A percentile compares a stretch with the other conserved stretches of the same genome.
Conservation (phyloP, 108 stramenopile genomes). For the Tribonema minus region DNA sequence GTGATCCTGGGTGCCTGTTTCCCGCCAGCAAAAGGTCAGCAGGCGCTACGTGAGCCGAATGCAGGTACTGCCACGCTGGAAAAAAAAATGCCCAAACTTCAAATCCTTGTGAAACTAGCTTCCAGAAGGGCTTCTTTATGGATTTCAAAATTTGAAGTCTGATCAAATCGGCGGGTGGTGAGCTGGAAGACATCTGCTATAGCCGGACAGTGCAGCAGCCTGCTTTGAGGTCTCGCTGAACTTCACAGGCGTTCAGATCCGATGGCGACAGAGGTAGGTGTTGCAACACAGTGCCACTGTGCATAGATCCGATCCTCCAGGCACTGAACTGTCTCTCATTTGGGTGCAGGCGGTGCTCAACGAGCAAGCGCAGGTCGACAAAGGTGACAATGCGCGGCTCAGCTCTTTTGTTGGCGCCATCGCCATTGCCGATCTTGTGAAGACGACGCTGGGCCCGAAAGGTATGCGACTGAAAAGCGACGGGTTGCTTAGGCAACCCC, state of each 20-base stretch:
- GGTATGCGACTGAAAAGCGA: slow-evolving; percentile 99
- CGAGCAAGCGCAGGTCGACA: slow-evolving; percentile 38
- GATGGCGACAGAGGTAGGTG: not conserved
- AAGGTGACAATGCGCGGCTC: slow-evolving; percentile 95
- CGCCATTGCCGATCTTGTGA: slow-evolving; percentile 97
- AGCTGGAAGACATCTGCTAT: too few species aligned
- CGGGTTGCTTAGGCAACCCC: too few species aligned
- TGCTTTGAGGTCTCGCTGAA: too few species aligned
- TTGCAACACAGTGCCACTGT: too few species aligned
- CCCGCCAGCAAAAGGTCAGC: too few species aligned
- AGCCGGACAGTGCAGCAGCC: too few species aligned
- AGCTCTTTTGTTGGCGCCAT: slow-evolving; percentile 98
- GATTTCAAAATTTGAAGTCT: not conserved
- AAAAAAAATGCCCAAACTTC: too few species aligned
- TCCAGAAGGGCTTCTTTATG: not conserved
- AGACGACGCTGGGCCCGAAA: slow-evolving; percentile 99
- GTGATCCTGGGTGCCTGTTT: too few species aligned
- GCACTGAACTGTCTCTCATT: not conserved
- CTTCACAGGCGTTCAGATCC: not conserved
- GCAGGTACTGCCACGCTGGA: too few species aligned
- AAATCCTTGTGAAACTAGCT: too few species aligned
- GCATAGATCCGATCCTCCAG: too few species aligned
- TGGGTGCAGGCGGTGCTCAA: slow-evolving; percentile 37
- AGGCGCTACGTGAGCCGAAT: too few species aligned
- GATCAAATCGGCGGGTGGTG: not conserved